Percentiles rank a stretch among this genome's conserved stretches.
phyloP scores from a whole-genome alignment of 139 green algal genomes.

The Mychonastes homosphaera region DNA sequence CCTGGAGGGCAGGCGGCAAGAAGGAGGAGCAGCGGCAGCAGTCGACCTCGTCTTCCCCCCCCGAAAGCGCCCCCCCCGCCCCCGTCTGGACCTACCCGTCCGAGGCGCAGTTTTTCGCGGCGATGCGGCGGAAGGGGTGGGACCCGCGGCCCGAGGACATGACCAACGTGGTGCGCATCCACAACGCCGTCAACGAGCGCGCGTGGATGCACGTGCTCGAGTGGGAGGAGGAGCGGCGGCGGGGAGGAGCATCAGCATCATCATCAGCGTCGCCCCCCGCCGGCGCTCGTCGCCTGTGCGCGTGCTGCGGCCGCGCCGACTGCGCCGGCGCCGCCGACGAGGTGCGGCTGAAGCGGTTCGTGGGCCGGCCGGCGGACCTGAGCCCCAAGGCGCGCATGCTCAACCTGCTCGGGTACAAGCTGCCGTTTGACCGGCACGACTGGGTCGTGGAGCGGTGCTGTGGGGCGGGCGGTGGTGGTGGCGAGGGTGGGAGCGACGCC shows the following conservation, averaged over 20 bases:
- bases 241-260: too few species aligned
- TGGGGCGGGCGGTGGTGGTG: slow-evolving; percentile 33
- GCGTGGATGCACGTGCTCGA: slow-evolving; percentile 73
- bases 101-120: slow-evolving; percentile 88
- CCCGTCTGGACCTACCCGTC: slow-evolving; percentile 77
- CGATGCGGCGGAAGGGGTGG: slow-evolving; percentile 89
- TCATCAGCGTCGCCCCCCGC: too few species aligned
- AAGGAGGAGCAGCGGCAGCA: too few species aligned
- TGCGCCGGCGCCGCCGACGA: slow-evolving; percentile 42
- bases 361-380: slow-evolving; percentile 68
- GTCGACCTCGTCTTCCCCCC: too few species aligned
- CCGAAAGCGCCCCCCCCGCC: too few species aligned
- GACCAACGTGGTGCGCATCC: slow-evolving; percentile 77
- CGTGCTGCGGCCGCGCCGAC: too few species aligned
- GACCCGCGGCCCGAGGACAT: slow-evolving; percentile 65
- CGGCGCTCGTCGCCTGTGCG: slow-evolving; percentile 34
- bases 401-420: slow-evolving; percentile 80
- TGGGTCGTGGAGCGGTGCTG: slow-evolving; percentile 87
- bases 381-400: slow-evolving; percentile 82
- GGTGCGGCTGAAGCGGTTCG: slow-evolving; percentile 68
- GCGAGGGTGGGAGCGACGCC: not conserved
- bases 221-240: too few species aligned
- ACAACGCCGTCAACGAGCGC: slow-evolving; percentile 92
- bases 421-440: slow-evolving; percentile 93
- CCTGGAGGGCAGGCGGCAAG: too few species aligned